Evolutionary conservation across 225 moss, liverwort and hornwort species (phyloP).

Genomic region (Thuidium tamariscinum): DNA sequence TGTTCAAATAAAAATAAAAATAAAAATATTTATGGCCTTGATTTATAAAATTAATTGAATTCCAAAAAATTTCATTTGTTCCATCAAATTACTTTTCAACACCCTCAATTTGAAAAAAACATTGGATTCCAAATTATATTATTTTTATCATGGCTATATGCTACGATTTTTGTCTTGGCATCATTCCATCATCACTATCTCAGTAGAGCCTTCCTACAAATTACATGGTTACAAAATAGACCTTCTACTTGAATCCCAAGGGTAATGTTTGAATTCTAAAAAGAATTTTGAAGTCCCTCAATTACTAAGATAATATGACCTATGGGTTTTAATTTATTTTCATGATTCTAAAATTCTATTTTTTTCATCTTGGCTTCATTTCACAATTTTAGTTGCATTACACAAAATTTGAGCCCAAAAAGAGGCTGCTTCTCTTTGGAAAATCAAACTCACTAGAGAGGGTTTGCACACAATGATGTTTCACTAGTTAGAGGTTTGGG

Average conservation of each 20-base stretch:
- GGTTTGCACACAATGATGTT: no score
- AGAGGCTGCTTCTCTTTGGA: no score
- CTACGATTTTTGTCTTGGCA: neutral
- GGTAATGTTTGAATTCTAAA: no score
- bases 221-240: accelerated
- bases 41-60: neutral
- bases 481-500: no score
- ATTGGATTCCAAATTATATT: neutral
- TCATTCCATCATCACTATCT: neutral
- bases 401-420: no score
- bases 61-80: neutral
- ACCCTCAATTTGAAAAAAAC: neutral
- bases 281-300: neutral
- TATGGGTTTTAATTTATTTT: no score
- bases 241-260: accelerated
- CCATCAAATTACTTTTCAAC: no score
- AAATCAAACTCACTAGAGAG: no score
- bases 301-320: accelerated
- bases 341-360: accelerated
- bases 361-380: neutral
- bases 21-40: neutral
- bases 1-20: neutral
- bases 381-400: no score
- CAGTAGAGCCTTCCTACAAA: neutral
- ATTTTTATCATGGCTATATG: accelerated